A percentile compares a stretch with the other conserved stretches of the same genome.
These are phyloP conservation scores for Talaromyces trachyspermus DNA, from an alignment of 495 filamentous ascomycete genomes.

Conservation along the genomic window DNA sequence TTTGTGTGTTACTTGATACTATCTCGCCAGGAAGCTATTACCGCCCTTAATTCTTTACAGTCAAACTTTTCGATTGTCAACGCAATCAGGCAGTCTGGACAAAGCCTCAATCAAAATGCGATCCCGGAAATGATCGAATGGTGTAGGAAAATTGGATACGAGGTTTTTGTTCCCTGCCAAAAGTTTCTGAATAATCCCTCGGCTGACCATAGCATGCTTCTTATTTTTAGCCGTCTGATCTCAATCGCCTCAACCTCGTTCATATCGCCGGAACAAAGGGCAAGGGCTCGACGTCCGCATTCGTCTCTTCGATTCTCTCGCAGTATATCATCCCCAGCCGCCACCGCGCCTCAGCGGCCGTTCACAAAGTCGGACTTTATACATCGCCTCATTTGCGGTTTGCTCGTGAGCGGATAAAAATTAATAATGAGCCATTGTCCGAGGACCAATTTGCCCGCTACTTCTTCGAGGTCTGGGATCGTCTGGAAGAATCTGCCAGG, in stretches of 20 bases:
- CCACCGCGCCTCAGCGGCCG: constrained; percentile 20
- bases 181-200: neutral
- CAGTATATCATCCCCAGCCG: constrained; percentile 37
- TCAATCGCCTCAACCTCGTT: constrained; percentile 65
- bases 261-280: constrained; percentile 93
- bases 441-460: constrained; percentile 71
- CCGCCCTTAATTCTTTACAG: constrained; percentile 83
- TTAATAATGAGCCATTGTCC: constrained; percentile 67
- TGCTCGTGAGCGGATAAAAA: constrained; percentile 82
- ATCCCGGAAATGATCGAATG: constrained; percentile 73
- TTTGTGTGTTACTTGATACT: too few species aligned
- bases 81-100: constrained; percentile 57
- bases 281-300: constrained; percentile 58
- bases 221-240: constrained; percentile 54
- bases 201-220: constrained; percentile 1
- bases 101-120: constrained; percentile 58
- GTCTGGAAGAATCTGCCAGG: constrained; percentile 49
- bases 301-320: constrained; percentile 50
- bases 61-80: constrained; percentile 76
- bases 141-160: constrained; percentile 70
- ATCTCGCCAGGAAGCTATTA: constrained; percentile 57
- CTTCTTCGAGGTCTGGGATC: constrained; percentile 88
- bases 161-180: constrained; percentile 41
- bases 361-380: constrained; percentile 69
- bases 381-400: constrained; percentile 85